Percentiles rank a stretch among this genome's conserved stretches.
Conservation (phyloP, 495 filamentous ascomycete species). For the Xanthoparmelia taractica region DNA sequence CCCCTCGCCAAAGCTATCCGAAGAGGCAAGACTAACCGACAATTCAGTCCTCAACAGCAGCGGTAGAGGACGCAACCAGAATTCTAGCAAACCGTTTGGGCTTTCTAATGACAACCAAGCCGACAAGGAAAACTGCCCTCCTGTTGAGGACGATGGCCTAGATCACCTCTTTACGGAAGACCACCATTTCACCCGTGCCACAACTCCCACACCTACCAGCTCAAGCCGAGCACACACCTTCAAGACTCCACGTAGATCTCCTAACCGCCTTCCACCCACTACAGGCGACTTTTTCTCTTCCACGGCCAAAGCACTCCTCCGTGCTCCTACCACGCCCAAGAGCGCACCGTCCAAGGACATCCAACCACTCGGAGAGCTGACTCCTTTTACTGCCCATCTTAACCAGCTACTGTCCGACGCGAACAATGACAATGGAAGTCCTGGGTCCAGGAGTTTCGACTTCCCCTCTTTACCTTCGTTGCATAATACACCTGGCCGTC, state of each 20-base stretch:
- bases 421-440: slow-evolving; percentile 39
- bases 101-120: slow-evolving; percentile 32
- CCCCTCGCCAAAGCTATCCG: slow-evolving; percentile 37
- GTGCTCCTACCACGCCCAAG: slow-evolving; percentile 24
- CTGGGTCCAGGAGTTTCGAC: slow-evolving; percentile 28
- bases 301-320: slow-evolving; percentile 21
- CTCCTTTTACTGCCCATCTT: slow-evolving; percentile 54
- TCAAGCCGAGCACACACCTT: slow-evolving; percentile 38
- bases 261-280: slow-evolving; percentile 27
- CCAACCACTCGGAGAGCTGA: slow-evolving; percentile 27
- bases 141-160: slow-evolving; percentile 41
- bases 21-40: slow-evolving; percentile 19
- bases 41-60: slow-evolving; percentile 5
- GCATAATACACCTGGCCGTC: slow-evolving; percentile 33
- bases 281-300: slow-evolving; percentile 26
- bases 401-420: slow-evolving; percentile 52
- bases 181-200: slow-evolving; percentile 42
- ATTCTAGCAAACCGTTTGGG: slow-evolving; percentile 28
- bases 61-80: slow-evolving; percentile 16
- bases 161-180: slow-evolving; percentile 50
- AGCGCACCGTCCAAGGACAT: slow-evolving; percentile 21
- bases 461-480: slow-evolving; percentile 34
- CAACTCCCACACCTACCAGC: slow-evolving; percentile 55
- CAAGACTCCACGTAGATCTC: slow-evolving; percentile 48
- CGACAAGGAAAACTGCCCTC: slow-evolving; percentile 45